Base-by-base conservation (phyloP, 352 stramenopile species). In the Phytophthora palmivora region DNA sequence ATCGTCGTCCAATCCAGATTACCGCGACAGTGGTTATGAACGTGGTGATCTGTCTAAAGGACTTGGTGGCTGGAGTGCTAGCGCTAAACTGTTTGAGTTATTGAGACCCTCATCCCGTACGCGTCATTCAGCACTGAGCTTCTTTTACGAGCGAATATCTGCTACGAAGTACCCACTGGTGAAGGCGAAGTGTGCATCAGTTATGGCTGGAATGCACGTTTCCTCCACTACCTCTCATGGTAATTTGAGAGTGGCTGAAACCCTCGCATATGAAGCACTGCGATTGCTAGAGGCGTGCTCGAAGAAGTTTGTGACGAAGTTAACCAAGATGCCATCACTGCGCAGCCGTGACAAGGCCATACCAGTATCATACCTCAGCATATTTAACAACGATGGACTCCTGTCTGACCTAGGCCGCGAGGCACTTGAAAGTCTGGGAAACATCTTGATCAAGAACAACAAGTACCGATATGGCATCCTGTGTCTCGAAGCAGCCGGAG, bases 381-480 rank as follows among this genome's bases (percentile, higher is more conserved):
- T 88, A 66, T 94, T 92, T 61, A 84, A 70, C 43, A 92, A 87
- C n/a, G 84, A 94, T 39, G 87, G 84, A 0, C 39, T 96, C 4
- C 55, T 94, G 2, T 93, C 84, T 0, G 77, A 87, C 28, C 63
- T 94, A 6, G 87, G 87, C 1, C 80, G 85, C 8, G 84, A 94
- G 39, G 64, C 76, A 4, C 62, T 96, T 0, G 87, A 96, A 48
- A 78, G 63, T 52, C 60, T 94, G 4, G 85, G 87, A 6, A 91
- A 92, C 46, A 74, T 93, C 24, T 71, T 96, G 49, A 87, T 92
- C 46, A 88, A 91, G 64, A 94, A 91, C 50, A 84, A 89, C 33
- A 96, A 96, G 54, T 96, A 96, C 47, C 86, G 84, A 14, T 94
- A 91, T 41, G 86, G 85, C 2, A 91, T 96, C 32, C 34, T 91